These are phyloP conservation scores for Phytophthora megakarya DNA, from an alignment of 352 stramenopile species.

Conservation along the genomic window DNA sequence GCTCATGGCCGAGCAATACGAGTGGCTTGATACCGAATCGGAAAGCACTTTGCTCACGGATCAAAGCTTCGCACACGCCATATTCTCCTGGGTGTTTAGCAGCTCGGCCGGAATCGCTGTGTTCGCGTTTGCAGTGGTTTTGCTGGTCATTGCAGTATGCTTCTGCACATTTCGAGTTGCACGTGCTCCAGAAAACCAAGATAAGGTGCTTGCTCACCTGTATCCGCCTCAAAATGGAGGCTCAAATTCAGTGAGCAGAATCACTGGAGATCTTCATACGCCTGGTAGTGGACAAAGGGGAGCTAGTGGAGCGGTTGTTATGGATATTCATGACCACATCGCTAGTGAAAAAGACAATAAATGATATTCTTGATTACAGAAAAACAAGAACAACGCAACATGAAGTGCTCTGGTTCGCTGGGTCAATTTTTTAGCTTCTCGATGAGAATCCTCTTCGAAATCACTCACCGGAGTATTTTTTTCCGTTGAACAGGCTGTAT, in stretches of 20 bases:
- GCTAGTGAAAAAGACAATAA: no score
- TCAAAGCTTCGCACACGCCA: constrained; percentile 49
- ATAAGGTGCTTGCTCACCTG: constrained; percentile 42
- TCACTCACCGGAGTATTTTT: no score
- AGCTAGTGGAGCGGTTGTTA: not conserved
- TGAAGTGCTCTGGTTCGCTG: no score
- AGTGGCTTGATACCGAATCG: constrained; percentile 16
- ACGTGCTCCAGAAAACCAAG: constrained; percentile 69
- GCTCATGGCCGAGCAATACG: constrained; percentile 52
- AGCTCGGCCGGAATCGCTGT: constrained; percentile 51
- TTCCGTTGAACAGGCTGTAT: no score
- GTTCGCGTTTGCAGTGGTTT: constrained; percentile 46
- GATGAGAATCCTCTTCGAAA: no score
- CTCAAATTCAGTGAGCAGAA: not conserved
- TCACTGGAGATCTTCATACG: not conserved
- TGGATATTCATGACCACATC: constrained; percentile 31
- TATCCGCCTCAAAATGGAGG: constrained; percentile 1
- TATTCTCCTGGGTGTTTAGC: constrained; percentile 59
- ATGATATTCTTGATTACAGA: no score
- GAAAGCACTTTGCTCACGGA: constrained; percentile 45
- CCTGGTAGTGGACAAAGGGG: not conserved
- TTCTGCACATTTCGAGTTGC: constrained; percentile 66
- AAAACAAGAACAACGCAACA: no score
- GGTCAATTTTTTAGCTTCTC: no score
- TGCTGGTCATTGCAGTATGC: constrained; percentile 42